Base-by-base conservation (phyloP, 2,329 filamentous ascomycete species). In the Plectosphaerella sp. region DNA sequence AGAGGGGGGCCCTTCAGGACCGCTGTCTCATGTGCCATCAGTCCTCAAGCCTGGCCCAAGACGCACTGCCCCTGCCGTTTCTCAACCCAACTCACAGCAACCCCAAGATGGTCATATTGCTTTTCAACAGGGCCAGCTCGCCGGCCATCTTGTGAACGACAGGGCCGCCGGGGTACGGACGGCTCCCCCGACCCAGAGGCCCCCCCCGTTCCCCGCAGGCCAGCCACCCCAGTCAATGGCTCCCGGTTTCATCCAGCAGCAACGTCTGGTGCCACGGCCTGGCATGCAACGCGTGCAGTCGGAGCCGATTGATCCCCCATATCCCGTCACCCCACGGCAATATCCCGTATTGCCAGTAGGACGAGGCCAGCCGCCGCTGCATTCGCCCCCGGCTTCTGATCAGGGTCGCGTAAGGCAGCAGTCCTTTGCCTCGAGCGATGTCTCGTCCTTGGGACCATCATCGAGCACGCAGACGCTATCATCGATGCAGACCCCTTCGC, bases 391-490 rank as follows among this genome's bases (percentile, higher is more conserved):
- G n/a, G 33, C 10, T 22, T 42, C 45, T 28, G 41, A 7, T 7
- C 16, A 43, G 18, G 41, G 41, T 11, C 41, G 5, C n/a, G n/a
- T 37, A 6, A 22, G 62, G 3, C 62, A 66, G 45, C 62, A 62
- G n/a, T 63, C 61, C 5, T 60, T 60, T 22, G 55, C 57, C 3
- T 54, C 60, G 11, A 52, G 52, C 6, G 58, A 62, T 4, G 55
- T 67, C 15, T 68, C 63, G 1, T 59, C 65, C 1, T 50, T 64
- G 3, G 60, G 59, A 8, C 65, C 65, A 2, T 56, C 62, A 1
- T 56, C 60, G 1, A 59, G 61, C 5, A 64, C 62, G 20, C 57
- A 62, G 22, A 63, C 65, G 3, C 61, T 59, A 1, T 52, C 45
- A 8, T 18, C 52, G 37, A 51, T 60, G 1, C 59, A 66, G 43